These are phyloP conservation scores for Aspergillus quadricinctus DNA, from an alignment of 2,329 filamentous ascomycete genomes.

Conservation along the genomic window DNA sequence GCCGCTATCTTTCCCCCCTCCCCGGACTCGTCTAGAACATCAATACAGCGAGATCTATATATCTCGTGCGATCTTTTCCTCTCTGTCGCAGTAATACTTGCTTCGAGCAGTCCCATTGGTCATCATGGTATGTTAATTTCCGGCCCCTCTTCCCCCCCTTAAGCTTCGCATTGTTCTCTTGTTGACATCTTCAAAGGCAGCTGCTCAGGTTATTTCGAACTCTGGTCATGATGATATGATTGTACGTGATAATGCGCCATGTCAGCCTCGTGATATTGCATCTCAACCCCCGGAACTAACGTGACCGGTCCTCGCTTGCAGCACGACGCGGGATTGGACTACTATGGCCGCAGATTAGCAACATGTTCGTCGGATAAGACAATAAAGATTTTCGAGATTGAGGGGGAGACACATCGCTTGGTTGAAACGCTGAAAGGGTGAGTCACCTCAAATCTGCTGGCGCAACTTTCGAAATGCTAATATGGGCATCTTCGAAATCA, in stretches of 20 bases:
- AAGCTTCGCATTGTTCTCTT: background rate
- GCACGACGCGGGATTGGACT: constrained; percentile 98
- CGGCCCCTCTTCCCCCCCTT: background rate
- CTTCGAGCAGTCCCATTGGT: background rate
- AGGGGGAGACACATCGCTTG: constrained; percentile 84
- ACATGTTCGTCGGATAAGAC: constrained; percentile 98
- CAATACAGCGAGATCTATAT: background rate
- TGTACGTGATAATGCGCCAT: constrained; percentile 57
- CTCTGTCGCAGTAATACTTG: constrained; percentile 4
- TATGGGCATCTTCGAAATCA: background rate
- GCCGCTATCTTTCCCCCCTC: constrained; percentile 1
- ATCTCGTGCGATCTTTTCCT: constrained; percentile 6
- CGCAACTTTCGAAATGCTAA: constrained; percentile 7
- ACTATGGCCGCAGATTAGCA: constrained; percentile 92
- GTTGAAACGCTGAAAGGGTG: constrained; percentile 94
- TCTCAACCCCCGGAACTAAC: background rate
- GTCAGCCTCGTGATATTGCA: background rate
- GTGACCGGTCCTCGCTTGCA: constrained; percentile 28
- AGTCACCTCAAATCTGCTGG: constrained; percentile 9
- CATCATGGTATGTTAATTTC: constrained; percentile 20
- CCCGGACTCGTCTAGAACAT: background rate
- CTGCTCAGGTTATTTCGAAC: constrained; percentile 70
- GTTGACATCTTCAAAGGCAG: constrained; percentile 45
- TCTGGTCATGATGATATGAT: constrained; percentile 99
- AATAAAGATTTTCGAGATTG: constrained; percentile 98